These are phyloP conservation scores for Kurtzmaniella fragi DNA, from an alignment of 805 yeast species.

Conservation along the genomic window DNA sequence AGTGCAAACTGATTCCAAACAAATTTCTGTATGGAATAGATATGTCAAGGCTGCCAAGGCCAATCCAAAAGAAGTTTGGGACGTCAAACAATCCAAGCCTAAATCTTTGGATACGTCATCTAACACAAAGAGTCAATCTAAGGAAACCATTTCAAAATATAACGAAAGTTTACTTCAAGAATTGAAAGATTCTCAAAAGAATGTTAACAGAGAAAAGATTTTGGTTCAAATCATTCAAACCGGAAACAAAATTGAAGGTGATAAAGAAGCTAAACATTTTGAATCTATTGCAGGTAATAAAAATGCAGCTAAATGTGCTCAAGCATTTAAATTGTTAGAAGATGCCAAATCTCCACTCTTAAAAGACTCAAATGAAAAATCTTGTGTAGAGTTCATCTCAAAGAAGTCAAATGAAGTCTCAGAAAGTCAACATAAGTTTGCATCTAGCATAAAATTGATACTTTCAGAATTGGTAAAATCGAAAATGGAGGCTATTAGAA, in stretches of 20 bases:
- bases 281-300: slow-evolving; percentile 26
- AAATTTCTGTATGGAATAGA: slow-evolving; percentile 71
- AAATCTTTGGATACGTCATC: slow-evolving; percentile 25
- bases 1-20: slow-evolving; percentile 63
- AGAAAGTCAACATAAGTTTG: slow-evolving; percentile 26
- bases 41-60: slow-evolving; percentile 56
- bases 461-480: slow-evolving; percentile 32
- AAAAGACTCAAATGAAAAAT: slow-evolving; percentile 11
- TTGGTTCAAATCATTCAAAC: slow-evolving; percentile 38
- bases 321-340: slow-evolving; percentile 23
- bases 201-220: slow-evolving; percentile 42
- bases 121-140: slow-evolving; percentile 6
- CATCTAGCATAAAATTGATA: slow-evolving; percentile 29
- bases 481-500: slow-evolving; percentile 28
- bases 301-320: slow-evolving; percentile 33
- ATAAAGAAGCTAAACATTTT: slow-evolving; percentile 28
- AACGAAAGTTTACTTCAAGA: slow-evolving; percentile 36
- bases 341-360: slow-evolving; percentile 23
- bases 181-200: slow-evolving; percentile 39
- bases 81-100: slow-evolving; percentile 39
- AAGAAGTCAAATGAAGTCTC: slow-evolving; percentile 32
- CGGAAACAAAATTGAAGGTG: slow-evolving; percentile 17
- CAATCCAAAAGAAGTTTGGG: slow-evolving; percentile 56
- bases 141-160: slow-evolving; percentile 17
- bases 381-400: slow-evolving; percentile 21